These are phyloP conservation scores for Trypanosoma cruzi DNA, from an alignment of 208 protist genomes.

Conservation along the genomic window DNA sequence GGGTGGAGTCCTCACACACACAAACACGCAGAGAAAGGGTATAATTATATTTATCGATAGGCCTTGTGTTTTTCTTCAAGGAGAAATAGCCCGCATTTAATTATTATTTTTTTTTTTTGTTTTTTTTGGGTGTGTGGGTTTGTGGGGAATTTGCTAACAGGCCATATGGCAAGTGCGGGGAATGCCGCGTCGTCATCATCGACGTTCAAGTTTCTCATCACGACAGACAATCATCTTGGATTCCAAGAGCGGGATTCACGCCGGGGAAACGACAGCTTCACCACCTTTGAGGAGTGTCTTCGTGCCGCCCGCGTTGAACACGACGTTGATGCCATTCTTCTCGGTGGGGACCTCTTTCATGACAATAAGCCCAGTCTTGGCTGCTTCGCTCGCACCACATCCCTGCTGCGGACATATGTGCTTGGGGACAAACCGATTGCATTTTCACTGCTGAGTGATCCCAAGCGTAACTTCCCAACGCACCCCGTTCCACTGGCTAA, in stretches of 20 bases:
- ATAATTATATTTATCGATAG: too few relatives aligned
- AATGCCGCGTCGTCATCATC: slow-evolving; percentile 21
- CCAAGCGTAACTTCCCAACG: slow-evolving; percentile 89
- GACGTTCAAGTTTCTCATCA: slow-evolving; percentile 91
- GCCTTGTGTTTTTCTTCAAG: too few relatives aligned
- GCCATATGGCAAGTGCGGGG: neutral
- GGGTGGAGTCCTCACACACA: too few relatives aligned
- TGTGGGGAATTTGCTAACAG: neutral
- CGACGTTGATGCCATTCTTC: slow-evolving; percentile 97
- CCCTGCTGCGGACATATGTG: slow-evolving; percentile 91
- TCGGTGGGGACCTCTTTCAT: slow-evolving; percentile 99
- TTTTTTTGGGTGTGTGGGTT: too few relatives aligned
- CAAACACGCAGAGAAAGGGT: too few relatives aligned
- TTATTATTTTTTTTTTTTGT: slow-evolving; percentile 15
- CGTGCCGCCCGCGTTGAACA: slow-evolving; percentile 89
- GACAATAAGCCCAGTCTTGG: slow-evolving; percentile 98
- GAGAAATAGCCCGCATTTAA: too few relatives aligned
- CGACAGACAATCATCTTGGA: slow-evolving; percentile 98
- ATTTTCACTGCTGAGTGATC: slow-evolving; percentile 94
- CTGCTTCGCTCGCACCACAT: slow-evolving; percentile 87
- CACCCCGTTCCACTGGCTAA: slow-evolving; percentile 83
- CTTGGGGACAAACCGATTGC: slow-evolving; percentile 90
- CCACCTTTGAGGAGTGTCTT: slow-evolving; percentile 98
- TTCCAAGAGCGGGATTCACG: slow-evolving; percentile 95
- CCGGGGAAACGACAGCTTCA: slow-evolving; percentile 98